Conservation (phyloP, 2,329 filamentous ascomycete genomes). For the Ceratocystis alfenasii region DNA sequence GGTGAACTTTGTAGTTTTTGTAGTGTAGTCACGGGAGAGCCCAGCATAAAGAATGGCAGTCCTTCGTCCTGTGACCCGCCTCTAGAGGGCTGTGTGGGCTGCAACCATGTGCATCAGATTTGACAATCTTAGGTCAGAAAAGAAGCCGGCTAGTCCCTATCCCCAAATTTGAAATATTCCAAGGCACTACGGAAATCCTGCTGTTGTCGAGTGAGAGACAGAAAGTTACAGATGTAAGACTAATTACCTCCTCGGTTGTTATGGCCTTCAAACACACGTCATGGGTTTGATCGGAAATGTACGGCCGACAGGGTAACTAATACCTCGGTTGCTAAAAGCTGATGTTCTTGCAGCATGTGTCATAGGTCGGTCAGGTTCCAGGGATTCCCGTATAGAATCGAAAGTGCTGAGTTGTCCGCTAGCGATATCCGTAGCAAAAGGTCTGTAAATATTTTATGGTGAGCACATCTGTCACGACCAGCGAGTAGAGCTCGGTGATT, state of each 20-base stretch:
- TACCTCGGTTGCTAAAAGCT: conserved; percentile 40
- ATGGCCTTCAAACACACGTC: conserved; percentile 26
- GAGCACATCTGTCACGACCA: conserved; percentile 41
- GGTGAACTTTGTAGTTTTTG: conserved; percentile 30
- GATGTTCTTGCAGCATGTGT: conserved; percentile 39
- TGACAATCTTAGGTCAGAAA: too few relatives aligned
- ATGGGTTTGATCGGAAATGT: conserved; percentile 32
- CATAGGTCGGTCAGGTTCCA: conserved; percentile 21
- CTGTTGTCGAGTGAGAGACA: conserved; percentile 36
- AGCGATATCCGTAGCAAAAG: too few relatives aligned
- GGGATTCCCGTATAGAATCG: too few relatives aligned
- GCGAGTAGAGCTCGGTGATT: conserved; percentile 41
- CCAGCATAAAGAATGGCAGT: too few relatives aligned
- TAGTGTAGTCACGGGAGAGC: too few relatives aligned
- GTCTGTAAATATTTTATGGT: conserved; percentile 33
- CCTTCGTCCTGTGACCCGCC: too few relatives aligned
- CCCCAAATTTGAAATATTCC: too few relatives aligned
- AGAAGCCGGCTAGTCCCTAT: too few relatives aligned
- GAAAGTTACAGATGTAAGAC: conserved; percentile 41
- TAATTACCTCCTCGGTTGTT: conserved; percentile 35
- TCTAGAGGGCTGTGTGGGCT: too few relatives aligned
- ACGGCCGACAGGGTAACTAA: conserved; percentile 33
- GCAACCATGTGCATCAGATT: too few relatives aligned
- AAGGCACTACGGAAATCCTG: too few relatives aligned
- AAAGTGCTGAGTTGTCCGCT: too few relatives aligned